These are phyloP conservation scores for Xylariales sp. DNA, from an alignment of 2,329 filamentous ascomycete genomes.

Conservation along the genomic window DNA sequence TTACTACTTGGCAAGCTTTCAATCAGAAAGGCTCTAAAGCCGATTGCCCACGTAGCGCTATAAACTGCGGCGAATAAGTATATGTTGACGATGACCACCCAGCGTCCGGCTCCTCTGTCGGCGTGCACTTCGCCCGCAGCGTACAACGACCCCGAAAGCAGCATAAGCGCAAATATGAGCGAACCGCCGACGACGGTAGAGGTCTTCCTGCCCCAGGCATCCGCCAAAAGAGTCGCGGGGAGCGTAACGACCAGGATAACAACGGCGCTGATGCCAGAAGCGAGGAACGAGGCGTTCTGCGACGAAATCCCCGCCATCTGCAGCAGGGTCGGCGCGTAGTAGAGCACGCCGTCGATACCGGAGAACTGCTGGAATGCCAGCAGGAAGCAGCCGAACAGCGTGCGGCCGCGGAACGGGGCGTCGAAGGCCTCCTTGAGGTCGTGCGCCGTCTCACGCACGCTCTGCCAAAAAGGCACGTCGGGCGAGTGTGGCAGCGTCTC, in stretches of 20 bases:
- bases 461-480: conserved; percentile 48
- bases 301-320: conserved; percentile 67
- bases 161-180: conserved; percentile 62
- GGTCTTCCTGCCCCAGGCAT: conserved; percentile 66
- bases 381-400: conserved; percentile 66
- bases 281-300: conserved; percentile 48
- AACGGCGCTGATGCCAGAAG: conserved; percentile 44
- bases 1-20: conserved; percentile 65
- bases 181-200: conserved; percentile 65
- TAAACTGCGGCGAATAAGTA: conserved; percentile 62
- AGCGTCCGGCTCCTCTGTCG: conserved; percentile 54
- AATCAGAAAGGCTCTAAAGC: conserved; percentile 57
- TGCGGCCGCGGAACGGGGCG: conserved; percentile 56
- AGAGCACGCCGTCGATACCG: conserved; percentile 66
- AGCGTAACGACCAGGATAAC: conserved; percentile 45
- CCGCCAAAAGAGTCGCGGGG: conserved; percentile 62
- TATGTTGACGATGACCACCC: conserved; percentile 63
- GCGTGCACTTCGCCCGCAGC: conserved; percentile 55
- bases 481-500: conserved; percentile 37
- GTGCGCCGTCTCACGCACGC: conserved; percentile 45
- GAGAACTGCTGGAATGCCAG: conserved; percentile 69
- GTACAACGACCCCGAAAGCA: conserved; percentile 65
- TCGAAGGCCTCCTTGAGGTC: conserved; percentile 53
- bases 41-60: conserved; percentile 63
- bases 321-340: conserved; percentile 71